Evolutionary conservation across 495 filamentous ascomycete species (phyloP).

Genomic region (Xylaria palmicola): DNA sequence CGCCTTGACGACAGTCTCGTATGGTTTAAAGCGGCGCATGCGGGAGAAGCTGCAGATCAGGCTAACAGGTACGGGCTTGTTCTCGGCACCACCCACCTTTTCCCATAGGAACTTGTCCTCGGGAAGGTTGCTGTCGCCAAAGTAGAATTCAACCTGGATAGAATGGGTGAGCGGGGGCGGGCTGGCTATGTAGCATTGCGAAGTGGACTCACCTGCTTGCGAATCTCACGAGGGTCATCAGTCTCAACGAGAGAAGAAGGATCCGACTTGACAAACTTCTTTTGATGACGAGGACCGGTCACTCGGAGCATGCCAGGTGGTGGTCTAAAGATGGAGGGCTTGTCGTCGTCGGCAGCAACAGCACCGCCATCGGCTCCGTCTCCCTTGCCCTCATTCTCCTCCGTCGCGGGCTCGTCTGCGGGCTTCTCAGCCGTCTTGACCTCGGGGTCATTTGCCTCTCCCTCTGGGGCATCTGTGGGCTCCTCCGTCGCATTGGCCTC

Average conservation of each 20-base stretch:
- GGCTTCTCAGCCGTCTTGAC: slow-evolving; percentile 6
- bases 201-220: slow-evolving; percentile 62
- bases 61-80: slow-evolving; percentile 74
- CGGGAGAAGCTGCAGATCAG: slow-evolving; percentile 82
- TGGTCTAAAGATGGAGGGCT: slow-evolving; percentile 9
- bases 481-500: slow-evolving; percentile 9
- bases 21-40: slow-evolving; percentile 89
- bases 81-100: slow-evolving; percentile 70
- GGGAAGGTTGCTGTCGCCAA: slow-evolving; percentile 87
- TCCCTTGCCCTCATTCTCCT: background rate
- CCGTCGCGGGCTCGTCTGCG: background rate
- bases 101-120: slow-evolving; percentile 82
- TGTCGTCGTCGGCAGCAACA: background rate
- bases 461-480: background rate
- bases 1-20: slow-evolving; percentile 75
- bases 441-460: background rate
- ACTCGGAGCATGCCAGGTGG: slow-evolving; percentile 27
- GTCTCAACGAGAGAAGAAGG: slow-evolving; percentile 60
- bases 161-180: slow-evolving; percentile 14
- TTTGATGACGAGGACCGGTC: slow-evolving; percentile 10
- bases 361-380: background rate
- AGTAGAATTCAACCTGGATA: slow-evolving; percentile 91
- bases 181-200: background rate
- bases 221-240: slow-evolving; percentile 71
- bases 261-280: slow-evolving; percentile 58